phyloP scores from a whole-genome alignment of 768 basidiomycete species.

The Terana coerulea region DNA sequence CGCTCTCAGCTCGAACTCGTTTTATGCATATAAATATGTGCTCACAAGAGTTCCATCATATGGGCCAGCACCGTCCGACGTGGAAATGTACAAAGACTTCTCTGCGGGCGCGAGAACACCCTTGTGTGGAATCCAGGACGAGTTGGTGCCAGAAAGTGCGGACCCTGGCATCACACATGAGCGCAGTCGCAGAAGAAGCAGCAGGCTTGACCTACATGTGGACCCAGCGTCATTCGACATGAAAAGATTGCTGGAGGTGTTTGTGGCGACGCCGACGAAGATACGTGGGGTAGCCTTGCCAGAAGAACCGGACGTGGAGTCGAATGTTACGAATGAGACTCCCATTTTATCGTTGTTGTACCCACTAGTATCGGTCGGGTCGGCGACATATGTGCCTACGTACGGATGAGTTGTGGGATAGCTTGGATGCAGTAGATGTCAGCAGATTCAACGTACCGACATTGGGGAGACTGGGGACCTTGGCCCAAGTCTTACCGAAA shows the following conservation, averaged over 20 bases:
- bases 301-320: slow-evolving; percentile 49
- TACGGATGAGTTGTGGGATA: not conserved
- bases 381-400: slow-evolving; percentile 49
- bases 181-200: not conserved
- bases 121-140: slow-evolving; percentile 58
- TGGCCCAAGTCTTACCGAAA: slow-evolving; percentile 53
- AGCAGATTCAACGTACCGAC: slow-evolving; percentile 37
- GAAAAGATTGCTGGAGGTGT: slow-evolving; percentile 51
- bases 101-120: slow-evolving; percentile 59
- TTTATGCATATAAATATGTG: no score
- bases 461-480: slow-evolving; percentile 55
- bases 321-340: slow-evolving; percentile 64
- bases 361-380: slow-evolving; percentile 46
- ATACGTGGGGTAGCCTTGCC: slow-evolving; percentile 58
- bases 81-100: slow-evolving; percentile 55
- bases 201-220: slow-evolving; percentile 39
- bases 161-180: slow-evolving; percentile 36
- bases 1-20: no score
- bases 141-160: slow-evolving; percentile 55
- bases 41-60: slow-evolving; percentile 49
- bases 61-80: slow-evolving; percentile 58
- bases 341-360: slow-evolving; percentile 36
- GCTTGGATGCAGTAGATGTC: not conserved
- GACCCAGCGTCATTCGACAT: slow-evolving; percentile 53
- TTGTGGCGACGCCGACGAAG: slow-evolving; percentile 63